Evolutionary conservation across 768 basidiomycete species (phyloP).

Genomic region (Suillus weaverae): DNA sequence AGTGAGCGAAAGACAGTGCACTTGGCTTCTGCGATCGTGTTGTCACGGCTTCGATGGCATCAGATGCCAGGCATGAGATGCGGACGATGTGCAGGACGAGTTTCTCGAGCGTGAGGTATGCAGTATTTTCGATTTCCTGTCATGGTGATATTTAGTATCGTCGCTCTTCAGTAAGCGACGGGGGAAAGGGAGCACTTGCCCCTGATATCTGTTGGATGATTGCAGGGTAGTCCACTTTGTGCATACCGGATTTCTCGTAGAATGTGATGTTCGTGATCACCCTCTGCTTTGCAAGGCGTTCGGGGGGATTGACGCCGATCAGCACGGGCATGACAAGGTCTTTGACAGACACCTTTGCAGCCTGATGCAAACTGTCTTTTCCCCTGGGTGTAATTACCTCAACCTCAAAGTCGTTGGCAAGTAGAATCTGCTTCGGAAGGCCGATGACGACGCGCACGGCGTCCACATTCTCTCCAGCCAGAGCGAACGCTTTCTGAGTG

Average conservation of each 20-base stretch:
- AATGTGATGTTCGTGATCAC: no score
- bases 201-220: conserved; percentile 35
- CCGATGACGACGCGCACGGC: conserved; percentile 44
- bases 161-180: neutral
- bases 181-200: conserved; percentile 13
- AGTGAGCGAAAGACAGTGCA: conserved; percentile 66
- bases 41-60: conserved; percentile 40
- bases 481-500: conserved; percentile 35
- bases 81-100: conserved; percentile 50
- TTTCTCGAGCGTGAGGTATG: conserved; percentile 62
- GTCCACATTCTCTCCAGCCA: conserved; percentile 37
- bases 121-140: conserved; percentile 49
- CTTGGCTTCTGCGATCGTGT: conserved; percentile 68
- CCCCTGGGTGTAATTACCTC: conserved; percentile 33
- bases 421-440: conserved; percentile 52
- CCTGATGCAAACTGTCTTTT: neutral
- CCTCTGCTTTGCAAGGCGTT: conserved; percentile 60
- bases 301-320: conserved; percentile 72
- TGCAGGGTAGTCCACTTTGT: conserved; percentile 21
- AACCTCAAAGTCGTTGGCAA: conserved; percentile 44
- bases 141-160: conserved; percentile 2
- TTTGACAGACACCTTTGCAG: conserved; percentile 40
- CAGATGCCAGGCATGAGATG: conserved; percentile 35
- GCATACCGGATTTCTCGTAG: no score
- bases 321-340: conserved; percentile 53